phyloP scores from a whole-genome alignment of 148 eudicot species.

The Vaccinium corymbosum region DNA sequence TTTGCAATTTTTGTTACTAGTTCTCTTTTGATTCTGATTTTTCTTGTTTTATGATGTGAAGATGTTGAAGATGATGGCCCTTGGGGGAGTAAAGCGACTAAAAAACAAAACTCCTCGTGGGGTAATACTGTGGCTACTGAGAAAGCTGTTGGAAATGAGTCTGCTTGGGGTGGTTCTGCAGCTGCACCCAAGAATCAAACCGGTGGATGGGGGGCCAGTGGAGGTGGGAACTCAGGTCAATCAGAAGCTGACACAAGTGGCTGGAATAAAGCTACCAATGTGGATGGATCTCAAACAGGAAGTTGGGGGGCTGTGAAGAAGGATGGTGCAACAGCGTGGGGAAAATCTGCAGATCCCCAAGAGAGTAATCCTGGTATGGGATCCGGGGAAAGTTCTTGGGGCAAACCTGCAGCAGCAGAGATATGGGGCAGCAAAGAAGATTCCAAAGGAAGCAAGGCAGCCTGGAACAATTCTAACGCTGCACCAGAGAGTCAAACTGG shows the following conservation, averaged over 20 bases:
- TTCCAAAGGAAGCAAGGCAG: constrained; percentile 18
- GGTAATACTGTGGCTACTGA: constrained; percentile 32
- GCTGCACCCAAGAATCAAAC: constrained; percentile 27
- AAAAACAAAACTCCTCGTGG: constrained; percentile 38
- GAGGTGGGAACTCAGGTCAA: constrained; percentile 21
- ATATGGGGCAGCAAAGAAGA: constrained; percentile 18
- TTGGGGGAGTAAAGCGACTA: constrained; percentile 52
- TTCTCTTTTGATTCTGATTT: not conserved
- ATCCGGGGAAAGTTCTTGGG: constrained; percentile 23
- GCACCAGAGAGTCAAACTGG: constrained; percentile 21
- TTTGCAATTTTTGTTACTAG: not conserved
- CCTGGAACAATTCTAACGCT: constrained; percentile 16
- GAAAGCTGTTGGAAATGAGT: constrained; percentile 27
- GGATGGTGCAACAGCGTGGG: constrained; percentile 25
- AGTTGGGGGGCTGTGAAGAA: constrained; percentile 22
- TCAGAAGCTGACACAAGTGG: constrained; percentile 23
- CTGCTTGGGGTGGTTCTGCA: constrained; percentile 32
- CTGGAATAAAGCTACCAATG: constrained; percentile 22
- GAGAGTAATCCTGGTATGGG: constrained; percentile 5
- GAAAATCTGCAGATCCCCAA: constrained; percentile 11
- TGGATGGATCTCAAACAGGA: constrained; percentile 17
- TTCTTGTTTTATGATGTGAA: constrained; percentile 8
- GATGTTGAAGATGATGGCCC: constrained; percentile 35
- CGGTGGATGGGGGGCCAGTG: constrained; percentile 33
- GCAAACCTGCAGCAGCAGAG: constrained; percentile 23